Percentiles rank a stretch among this genome's conserved stretches.
phyloP scores from a whole-genome alignment of 2,329 filamentous ascomycete genomes.

The Diplodia mutila region DNA sequence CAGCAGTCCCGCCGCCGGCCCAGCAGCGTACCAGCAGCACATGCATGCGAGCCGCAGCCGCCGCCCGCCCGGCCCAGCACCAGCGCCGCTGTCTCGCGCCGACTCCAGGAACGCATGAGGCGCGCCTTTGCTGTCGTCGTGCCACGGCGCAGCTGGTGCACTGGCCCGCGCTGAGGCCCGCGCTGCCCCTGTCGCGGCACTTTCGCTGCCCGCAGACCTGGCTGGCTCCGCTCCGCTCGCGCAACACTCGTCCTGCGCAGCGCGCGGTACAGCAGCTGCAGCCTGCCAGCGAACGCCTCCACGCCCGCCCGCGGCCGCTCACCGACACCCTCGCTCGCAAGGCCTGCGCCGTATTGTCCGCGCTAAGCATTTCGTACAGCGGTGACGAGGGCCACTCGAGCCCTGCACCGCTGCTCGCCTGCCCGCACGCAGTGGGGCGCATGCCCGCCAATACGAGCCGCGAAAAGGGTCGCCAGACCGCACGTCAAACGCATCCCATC shows the following conservation, averaged over 20 bases:
- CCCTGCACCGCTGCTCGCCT: slow-evolving; percentile 14
- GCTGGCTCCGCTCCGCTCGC: slow-evolving; percentile 20
- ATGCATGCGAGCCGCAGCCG: not conserved
- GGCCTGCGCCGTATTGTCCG: slow-evolving; percentile 10
- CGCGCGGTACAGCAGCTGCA: slow-evolving; percentile 21
- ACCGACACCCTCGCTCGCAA: slow-evolving; percentile 7
- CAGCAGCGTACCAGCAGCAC: not conserved
- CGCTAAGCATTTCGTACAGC: slow-evolving; percentile 17
- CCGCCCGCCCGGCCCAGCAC: not conserved
- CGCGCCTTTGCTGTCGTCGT: slow-evolving; percentile 13
- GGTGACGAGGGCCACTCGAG: slow-evolving; percentile 16
- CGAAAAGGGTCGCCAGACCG: slow-evolving; percentile 19
- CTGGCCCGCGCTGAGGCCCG: slow-evolving; percentile 15
- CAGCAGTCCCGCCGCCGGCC: not conserved
- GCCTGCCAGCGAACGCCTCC: slow-evolving; percentile 16
- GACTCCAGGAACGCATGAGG: slow-evolving; percentile 12
- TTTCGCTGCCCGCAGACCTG: slow-evolving; percentile 9
- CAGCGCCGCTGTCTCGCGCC: slow-evolving; percentile 9
- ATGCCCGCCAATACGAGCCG: slow-evolving; percentile 17
- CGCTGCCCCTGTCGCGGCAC: not conserved
- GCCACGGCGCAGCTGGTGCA: slow-evolving; percentile 10
- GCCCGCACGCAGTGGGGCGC: slow-evolving; percentile 20
- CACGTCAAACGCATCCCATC: slow-evolving; percentile 11
- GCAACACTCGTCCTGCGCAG: slow-evolving; percentile 14
- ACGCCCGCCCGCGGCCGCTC: not conserved